Conservation (phyloP, 2,329 filamentous ascomycete genomes). For the Ophiostoma triangulosporum region DNA sequence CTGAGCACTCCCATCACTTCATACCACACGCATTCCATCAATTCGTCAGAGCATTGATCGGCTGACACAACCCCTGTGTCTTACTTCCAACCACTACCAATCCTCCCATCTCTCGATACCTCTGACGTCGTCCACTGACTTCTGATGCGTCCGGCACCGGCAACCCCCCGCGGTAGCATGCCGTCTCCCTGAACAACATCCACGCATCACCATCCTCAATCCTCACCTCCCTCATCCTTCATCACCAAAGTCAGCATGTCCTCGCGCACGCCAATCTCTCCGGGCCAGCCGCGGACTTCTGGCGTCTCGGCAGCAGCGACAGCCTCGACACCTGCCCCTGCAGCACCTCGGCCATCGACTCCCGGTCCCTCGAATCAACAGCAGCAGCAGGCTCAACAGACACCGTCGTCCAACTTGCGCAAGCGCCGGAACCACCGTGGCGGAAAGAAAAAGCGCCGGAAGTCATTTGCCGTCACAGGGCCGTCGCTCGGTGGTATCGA, state of each 20-base stretch:
- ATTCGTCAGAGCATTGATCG: no score
- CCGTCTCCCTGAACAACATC: slow-evolving; percentile 1
- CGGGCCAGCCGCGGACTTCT: not conserved
- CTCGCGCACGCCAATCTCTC: not conserved
- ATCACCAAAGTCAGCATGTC: not conserved
- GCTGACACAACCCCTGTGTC: no score
- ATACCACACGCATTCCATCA: no score
- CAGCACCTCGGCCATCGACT: no score
- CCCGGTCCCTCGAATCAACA: not conserved
- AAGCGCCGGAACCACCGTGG: slow-evolving; percentile 63
- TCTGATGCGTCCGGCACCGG: slow-evolving; percentile 1
- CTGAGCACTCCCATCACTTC: no score
- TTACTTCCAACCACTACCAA: no score
- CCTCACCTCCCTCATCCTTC: not conserved
- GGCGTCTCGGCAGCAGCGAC: not conserved
- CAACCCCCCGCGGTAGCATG: slow-evolving; percentile 5
- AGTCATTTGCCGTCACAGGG: slow-evolving; percentile 56
- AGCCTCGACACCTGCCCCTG: not conserved
- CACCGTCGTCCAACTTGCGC: slow-evolving; percentile 18
- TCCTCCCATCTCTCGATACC: not conserved
- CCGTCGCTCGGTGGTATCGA: not conserved
- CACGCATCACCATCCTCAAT: not conserved
- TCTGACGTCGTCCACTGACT: not conserved
- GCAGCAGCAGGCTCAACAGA: not conserved
- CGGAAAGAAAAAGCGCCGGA: slow-evolving; percentile 69